Conservation (phyloP, 768 basidiomycete species). For the Boletellus emodensis region DNA sequence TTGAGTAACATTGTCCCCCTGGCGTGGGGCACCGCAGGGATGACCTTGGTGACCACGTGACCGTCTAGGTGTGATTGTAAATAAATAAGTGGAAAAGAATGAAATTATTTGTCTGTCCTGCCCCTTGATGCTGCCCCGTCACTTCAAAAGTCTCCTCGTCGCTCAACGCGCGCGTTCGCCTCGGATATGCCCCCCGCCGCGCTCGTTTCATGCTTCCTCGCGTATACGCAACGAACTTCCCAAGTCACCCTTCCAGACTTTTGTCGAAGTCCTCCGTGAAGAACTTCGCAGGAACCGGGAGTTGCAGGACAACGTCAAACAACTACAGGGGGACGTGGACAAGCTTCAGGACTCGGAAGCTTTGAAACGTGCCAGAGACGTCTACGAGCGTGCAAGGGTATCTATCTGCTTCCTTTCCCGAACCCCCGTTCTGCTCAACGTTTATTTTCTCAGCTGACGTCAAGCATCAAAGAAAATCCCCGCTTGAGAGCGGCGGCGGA, state of each 20-base stretch:
- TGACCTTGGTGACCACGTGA: slow-evolving; percentile 4
- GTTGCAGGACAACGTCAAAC: slow-evolving; percentile 94
- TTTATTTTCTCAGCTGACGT: slow-evolving; percentile 61
- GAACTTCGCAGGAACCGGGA: slow-evolving; percentile 93
- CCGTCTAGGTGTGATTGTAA: not conserved
- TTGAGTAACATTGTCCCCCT: slow-evolving; percentile 13
- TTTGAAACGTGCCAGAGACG: slow-evolving; percentile 85
- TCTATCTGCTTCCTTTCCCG: slow-evolving; percentile 27
- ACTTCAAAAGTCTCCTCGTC: slow-evolving; percentile 38
- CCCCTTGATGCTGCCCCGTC: slow-evolving; percentile 44
- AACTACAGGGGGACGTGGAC: slow-evolving; percentile 95
- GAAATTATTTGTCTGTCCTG: slow-evolving; percentile 7
- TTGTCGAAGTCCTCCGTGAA: slow-evolving; percentile 89
- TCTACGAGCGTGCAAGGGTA: slow-evolving; percentile 93
- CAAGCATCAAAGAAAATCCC: slow-evolving; percentile 96
- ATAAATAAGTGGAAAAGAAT: not conserved
- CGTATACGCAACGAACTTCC: slow-evolving; percentile 60
- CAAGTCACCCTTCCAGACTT: slow-evolving; percentile 93
- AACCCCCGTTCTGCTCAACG: slow-evolving; percentile 1
- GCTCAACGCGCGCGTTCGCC: slow-evolving; percentile 29
- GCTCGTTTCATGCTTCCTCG: slow-evolving; percentile 64
- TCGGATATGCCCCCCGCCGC: slow-evolving; percentile 27
- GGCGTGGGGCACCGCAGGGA: slow-evolving; percentile 7
- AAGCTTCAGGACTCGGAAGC: slow-evolving; percentile 96
- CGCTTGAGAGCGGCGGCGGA: slow-evolving; percentile 87